Evolutionary conservation across 345 rosid genomes (phyloP).

Genomic region (Trapa incisa): DNA sequence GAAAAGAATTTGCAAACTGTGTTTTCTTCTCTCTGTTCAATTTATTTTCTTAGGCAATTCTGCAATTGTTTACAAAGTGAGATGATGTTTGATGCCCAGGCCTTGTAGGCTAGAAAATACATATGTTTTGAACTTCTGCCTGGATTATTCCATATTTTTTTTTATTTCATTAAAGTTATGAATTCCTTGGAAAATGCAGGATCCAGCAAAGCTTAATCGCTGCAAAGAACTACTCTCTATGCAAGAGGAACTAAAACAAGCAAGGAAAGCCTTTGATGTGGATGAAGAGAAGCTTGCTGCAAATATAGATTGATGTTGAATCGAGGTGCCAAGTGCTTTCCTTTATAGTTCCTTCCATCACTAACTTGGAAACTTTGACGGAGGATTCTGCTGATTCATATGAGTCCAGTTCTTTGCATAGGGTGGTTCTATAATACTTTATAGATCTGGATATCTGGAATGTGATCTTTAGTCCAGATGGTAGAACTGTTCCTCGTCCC

Average conservation of each 20-base stretch:
- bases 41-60: background rate
- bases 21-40: background rate
- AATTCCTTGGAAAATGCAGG: constrained; percentile 29
- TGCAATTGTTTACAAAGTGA: background rate
- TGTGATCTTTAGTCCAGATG: no score
- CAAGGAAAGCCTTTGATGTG: constrained; percentile 86
- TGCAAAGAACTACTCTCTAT: constrained; percentile 72
- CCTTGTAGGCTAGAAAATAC: background rate
- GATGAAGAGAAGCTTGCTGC: constrained; percentile 76
- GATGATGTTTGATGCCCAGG: background rate
- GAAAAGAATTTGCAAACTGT: background rate
- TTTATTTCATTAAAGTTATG: background rate
- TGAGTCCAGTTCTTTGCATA: background rate
- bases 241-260: constrained; percentile 98
- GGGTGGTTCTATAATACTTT: background rate
- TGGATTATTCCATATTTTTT: background rate
- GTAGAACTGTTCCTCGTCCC: no score
- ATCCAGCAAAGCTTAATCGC: constrained; percentile 68
- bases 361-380: background rate
- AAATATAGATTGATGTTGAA: constrained; percentile 23
- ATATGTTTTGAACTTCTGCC: background rate
- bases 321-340: background rate
- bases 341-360: background rate
- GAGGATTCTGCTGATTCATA: background rate
- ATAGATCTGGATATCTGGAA: background rate